phyloP scores from a whole-genome alignment of 257 asterid species.

The Schizonepeta tenuifolia region DNA sequence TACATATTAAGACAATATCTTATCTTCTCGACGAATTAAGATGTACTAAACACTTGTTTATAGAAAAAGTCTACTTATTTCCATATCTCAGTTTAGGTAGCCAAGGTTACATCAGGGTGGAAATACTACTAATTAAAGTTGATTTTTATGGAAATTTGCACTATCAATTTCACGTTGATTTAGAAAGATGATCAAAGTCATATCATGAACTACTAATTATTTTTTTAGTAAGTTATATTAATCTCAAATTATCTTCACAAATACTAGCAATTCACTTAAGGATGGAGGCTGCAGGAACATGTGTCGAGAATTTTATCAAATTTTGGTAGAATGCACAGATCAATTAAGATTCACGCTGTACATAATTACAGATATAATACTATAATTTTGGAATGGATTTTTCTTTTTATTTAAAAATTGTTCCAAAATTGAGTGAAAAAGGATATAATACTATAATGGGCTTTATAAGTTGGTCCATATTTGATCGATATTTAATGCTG shows the following conservation, averaged over 20 bases:
- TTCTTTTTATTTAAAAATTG: too few relatives aligned
- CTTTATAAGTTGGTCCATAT: not conserved
- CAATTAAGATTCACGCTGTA: too few relatives aligned
- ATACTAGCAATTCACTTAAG: too few relatives aligned
- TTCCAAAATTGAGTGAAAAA: too few relatives aligned
- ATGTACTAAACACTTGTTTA: conserved; percentile 16
- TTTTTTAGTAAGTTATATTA: not conserved
- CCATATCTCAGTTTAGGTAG: not conserved
- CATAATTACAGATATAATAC: too few relatives aligned
- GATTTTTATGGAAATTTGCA: not conserved
- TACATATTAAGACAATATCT: conserved; percentile 21
- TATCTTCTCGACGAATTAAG: conserved; percentile 27
- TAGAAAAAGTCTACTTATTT: conserved; percentile 19
- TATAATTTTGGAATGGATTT: too few relatives aligned
- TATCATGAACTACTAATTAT: not conserved
- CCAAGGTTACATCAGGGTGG: conserved; percentile 4
- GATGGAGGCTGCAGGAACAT: conserved; percentile 23
- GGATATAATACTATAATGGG: too few relatives aligned
- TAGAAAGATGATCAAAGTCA: not conserved
- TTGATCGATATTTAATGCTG: not conserved
- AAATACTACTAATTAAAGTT: not conserved
- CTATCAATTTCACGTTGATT: not conserved
- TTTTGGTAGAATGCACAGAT: not conserved
- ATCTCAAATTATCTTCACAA: not conserved
- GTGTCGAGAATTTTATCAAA: conserved; percentile 26